These are phyloP conservation scores for Botrytis squamosa DNA, from an alignment of 2,329 filamentous ascomycete genomes.

Conservation along the genomic window DNA sequence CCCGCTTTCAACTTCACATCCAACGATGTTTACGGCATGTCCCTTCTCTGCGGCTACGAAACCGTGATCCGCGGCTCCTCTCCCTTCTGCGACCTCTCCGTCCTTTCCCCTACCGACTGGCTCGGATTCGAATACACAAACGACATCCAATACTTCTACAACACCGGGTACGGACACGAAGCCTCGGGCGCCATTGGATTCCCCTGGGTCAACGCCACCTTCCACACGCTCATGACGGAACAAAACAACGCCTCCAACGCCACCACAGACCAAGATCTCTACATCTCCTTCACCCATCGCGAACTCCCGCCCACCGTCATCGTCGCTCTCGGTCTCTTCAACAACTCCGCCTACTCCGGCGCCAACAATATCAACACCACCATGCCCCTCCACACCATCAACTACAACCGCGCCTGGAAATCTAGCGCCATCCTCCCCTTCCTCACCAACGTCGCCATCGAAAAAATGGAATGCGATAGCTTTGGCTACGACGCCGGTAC, in stretches of 20 bases:
- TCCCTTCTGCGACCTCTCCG: slow-evolving; percentile 46
- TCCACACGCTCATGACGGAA: slow-evolving; percentile 40
- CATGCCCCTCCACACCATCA: slow-evolving; percentile 50
- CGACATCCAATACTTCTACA: slow-evolving; percentile 51
- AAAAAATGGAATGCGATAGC: slow-evolving; percentile 52
- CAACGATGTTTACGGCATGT: slow-evolving; percentile 51
- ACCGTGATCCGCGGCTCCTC: slow-evolving; percentile 50
- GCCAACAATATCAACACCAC: slow-evolving; percentile 48
- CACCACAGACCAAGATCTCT: slow-evolving; percentile 47
- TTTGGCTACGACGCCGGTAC: slow-evolving; percentile 46
- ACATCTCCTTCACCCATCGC: slow-evolving; percentile 55
- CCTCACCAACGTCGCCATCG: slow-evolving; percentile 52
- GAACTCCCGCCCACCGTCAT: slow-evolving; percentile 54
- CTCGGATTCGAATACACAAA: slow-evolving; percentile 51
- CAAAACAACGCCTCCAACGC: slow-evolving; percentile 39
- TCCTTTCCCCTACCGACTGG: slow-evolving; percentile 49
- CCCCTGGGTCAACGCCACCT: slow-evolving; percentile 53
- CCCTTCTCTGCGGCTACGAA: slow-evolving; percentile 51
- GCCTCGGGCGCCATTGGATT: slow-evolving; percentile 49
- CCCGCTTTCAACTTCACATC: slow-evolving; percentile 53
- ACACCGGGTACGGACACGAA: slow-evolving; percentile 51
- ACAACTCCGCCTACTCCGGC: slow-evolving; percentile 50
- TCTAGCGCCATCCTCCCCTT: slow-evolving; percentile 54
- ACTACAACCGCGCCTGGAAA: slow-evolving; percentile 50
- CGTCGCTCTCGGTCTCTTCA: slow-evolving; percentile 54